Percentiles rank a stretch among this genome's conserved stretches.
Evolutionary conservation across 352 stramenopile species (phyloP).

Genomic region (Pythium insidiosum): DNA sequence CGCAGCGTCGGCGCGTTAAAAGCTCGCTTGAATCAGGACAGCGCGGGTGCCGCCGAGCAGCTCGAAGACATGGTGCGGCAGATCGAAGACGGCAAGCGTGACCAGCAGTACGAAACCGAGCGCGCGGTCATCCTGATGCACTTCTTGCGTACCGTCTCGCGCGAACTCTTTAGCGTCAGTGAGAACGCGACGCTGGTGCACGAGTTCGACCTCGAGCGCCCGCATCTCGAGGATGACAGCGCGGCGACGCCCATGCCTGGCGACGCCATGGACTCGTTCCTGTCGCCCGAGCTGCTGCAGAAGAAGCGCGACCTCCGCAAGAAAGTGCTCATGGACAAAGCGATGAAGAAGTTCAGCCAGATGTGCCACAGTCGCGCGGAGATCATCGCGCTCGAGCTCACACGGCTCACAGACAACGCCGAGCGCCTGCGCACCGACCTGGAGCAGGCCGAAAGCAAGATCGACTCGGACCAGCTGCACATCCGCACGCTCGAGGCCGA

Average conservation of each 20-base stretch:
- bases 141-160: slow-evolving; percentile 43
- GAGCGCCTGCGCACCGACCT: slow-evolving; percentile 41
- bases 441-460: slow-evolving; percentile 60
- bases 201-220: slow-evolving; percentile 43
- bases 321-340: slow-evolving; percentile 66
- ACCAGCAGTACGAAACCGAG: slow-evolving; percentile 55
- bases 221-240: slow-evolving; percentile 16
- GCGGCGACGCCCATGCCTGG: too few species aligned
- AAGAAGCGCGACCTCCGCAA: slow-evolving; percentile 64
- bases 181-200: slow-evolving; percentile 35
- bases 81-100: slow-evolving; percentile 56
- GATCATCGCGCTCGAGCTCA: slow-evolving; percentile 49
- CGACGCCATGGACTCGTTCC: slow-evolving; percentile 15
- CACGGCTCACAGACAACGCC: slow-evolving; percentile 33
- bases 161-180: slow-evolving; percentile 39
- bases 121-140: slow-evolving; percentile 37
- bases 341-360: slow-evolving; percentile 61
- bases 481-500: slow-evolving; percentile 58
- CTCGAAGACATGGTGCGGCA: slow-evolving; percentile 58
- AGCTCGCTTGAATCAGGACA: slow-evolving; percentile 63
- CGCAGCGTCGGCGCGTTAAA: slow-evolving; percentile 62
- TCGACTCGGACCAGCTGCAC: slow-evolving; percentile 57
- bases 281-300: slow-evolving; percentile 53
- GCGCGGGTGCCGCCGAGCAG: slow-evolving; percentile 46
- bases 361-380: slow-evolving; percentile 49